phyloP scores from a whole-genome alignment of 2,329 filamentous ascomycete species.

The Pseudogymnoascus sp. region DNA sequence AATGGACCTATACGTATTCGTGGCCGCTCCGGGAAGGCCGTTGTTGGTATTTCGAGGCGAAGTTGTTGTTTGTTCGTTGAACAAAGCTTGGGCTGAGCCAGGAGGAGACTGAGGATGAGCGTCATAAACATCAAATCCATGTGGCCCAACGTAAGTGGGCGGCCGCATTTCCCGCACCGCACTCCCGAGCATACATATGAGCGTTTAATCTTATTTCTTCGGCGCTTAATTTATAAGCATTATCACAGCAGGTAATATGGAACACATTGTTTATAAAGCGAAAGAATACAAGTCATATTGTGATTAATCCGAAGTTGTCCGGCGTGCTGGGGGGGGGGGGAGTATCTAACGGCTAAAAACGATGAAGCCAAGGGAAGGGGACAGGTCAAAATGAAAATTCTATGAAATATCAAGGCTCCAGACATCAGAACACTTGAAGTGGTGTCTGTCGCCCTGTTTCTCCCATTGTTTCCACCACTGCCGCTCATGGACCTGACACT shows the following conservation, averaged over 20 bases:
- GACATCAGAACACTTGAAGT: not conserved
- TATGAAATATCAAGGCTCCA: not conserved
- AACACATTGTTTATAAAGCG: not conserved
- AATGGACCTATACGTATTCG: not conserved
- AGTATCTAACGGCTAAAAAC: not conserved
- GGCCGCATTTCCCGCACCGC: slow-evolving; percentile 1
- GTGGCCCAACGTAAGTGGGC: slow-evolving; percentile 6
- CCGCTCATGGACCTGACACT: not conserved
- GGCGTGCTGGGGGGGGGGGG: not conserved
- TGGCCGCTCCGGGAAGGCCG: not conserved
- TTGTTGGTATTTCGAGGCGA: slow-evolving; percentile 1
- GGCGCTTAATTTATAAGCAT: not conserved
- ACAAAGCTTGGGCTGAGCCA: not conserved
- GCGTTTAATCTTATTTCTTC: not conserved
- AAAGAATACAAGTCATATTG: not conserved
- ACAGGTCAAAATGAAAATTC: not conserved
- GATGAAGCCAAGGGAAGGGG: too few species aligned
- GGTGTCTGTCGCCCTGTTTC: not conserved
- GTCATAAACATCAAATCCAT: slow-evolving; percentile 9
- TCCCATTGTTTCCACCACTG: not conserved
- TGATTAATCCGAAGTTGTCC: not conserved
- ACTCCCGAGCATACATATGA: not conserved
- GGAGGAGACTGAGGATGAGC: slow-evolving; percentile 4
- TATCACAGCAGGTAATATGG: not conserved
- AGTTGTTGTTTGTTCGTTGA: slow-evolving; percentile 4